Conservation (phyloP, 345 rosid genomes). For the Ceriops zippeliana region DNA sequence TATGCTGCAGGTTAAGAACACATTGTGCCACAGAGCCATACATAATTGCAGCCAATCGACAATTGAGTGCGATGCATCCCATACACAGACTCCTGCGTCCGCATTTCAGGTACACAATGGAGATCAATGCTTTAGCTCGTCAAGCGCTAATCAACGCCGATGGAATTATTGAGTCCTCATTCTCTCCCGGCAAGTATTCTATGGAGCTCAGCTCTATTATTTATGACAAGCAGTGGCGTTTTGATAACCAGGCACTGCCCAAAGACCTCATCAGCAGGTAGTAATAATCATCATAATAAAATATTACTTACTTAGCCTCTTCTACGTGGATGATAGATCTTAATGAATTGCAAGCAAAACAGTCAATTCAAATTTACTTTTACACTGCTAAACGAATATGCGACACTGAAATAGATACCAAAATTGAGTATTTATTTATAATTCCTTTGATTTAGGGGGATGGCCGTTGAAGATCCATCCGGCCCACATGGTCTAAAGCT, state of each 20-base stretch:
- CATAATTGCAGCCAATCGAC: conserved; percentile 63
- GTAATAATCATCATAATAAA: conserved; percentile 1
- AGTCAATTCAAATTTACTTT: background rate
- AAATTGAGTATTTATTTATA: too few species aligned
- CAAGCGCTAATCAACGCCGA: conserved; percentile 43
- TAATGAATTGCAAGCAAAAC: background rate
- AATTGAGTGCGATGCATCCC: conserved; percentile 69
- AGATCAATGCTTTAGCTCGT: conserved; percentile 71
- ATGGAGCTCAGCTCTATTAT: conserved; percentile 53
- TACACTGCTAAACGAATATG: too few species aligned
- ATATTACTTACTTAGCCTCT: background rate
- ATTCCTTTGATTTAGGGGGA: conserved; percentile 33
- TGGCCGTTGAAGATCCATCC: conserved; percentile 56
- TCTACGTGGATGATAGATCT: background rate
- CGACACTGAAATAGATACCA: too few species aligned
- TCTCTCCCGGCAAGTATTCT: conserved; percentile 54
- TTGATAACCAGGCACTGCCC: conserved; percentile 53
- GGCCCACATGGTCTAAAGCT: conserved; percentile 54
- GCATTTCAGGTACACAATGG: conserved; percentile 77
- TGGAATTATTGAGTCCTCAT: conserved; percentile 57
- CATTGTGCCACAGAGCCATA: conserved; percentile 72
- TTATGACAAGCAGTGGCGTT: conserved; percentile 50
- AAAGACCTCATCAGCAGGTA: conserved; percentile 53
- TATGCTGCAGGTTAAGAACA: conserved; percentile 51
- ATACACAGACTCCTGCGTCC: conserved; percentile 57